Conservation (phyloP, 345 rosid genomes). For the Triadica sebifera region DNA sequence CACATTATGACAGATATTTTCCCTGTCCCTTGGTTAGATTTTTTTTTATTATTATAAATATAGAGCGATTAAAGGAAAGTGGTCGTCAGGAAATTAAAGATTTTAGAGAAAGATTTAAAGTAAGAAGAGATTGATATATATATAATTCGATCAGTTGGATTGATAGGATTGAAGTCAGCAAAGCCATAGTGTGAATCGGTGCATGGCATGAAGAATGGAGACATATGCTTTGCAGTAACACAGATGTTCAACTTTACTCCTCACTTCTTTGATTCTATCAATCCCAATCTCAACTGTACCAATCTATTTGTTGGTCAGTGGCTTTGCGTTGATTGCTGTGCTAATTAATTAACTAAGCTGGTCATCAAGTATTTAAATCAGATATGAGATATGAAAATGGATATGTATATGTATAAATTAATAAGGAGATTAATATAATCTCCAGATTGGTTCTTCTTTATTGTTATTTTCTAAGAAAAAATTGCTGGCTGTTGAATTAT, state of each 20-base stretch:
- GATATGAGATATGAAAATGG: too few relatives aligned
- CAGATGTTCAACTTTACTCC: constrained; percentile 4
- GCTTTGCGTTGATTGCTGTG: constrained; percentile 30
- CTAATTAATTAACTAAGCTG: too few relatives aligned
- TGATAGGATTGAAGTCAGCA: background rate
- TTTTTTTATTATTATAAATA: background rate
- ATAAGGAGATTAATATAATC: too few relatives aligned
- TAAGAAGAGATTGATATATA: background rate
- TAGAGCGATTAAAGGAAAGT: background rate
- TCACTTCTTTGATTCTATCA: constrained; percentile 7
- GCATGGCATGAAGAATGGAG: constrained; percentile 4
- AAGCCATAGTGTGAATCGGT: constrained; percentile 13
- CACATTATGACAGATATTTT: too few relatives aligned
- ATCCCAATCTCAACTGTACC: constrained; percentile 35
- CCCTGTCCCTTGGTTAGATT: too few relatives aligned
- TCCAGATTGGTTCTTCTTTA: too few relatives aligned
- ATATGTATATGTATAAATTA: too few relatives aligned
- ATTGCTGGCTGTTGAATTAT: too few relatives aligned
- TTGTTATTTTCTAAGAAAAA: too few relatives aligned
- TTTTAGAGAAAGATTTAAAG: background rate
- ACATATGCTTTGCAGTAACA: constrained; percentile 7
- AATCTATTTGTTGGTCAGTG: constrained; percentile 38
- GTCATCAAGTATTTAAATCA: too few relatives aligned
- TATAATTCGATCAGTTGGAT: constrained; percentile 3
- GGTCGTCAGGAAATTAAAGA: background rate